Base-by-base conservation (phyloP, 257 asterid genomes). In the Mitragyna speciosa region DNA sequence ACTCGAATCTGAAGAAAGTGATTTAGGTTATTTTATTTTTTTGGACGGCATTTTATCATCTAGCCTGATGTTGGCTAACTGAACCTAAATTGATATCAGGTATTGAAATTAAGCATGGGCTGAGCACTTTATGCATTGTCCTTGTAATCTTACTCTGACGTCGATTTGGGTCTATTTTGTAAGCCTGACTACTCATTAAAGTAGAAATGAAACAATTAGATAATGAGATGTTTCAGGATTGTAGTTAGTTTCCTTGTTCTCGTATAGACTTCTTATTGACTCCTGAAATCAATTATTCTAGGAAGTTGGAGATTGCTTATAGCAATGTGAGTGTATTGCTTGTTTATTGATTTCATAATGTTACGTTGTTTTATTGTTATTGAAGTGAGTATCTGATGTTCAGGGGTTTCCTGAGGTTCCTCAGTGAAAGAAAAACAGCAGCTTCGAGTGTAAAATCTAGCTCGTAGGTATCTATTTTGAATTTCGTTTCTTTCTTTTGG, bases 391-490 rank as follows among this genome's bases (percentile, higher is more conserved):
- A 48, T 80, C 82, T 81, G 64, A 48, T 80, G 54, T 78, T 78
- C 81, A 96, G 99, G 99, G 86, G 95, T 83, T 96, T 96, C 86
- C 79, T 93, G 86, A 94, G 97, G 89, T 94, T 91, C 82, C 97
- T 96, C 73, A 95, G 87, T 81, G 97, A 91, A 82, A 88, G 79
- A 78, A 92, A 88, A 80, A 48, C 85, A 79, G 83, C 84, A 41
- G 77, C 96, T 81, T 84, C 96, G 49, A 87, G 86, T 83, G 87
- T 94, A 67, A 93, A 90, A 88, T 88, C 90, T 89, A 89, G 97
- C 78, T 91, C 96, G 58, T 98, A 96, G 97, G 99, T 93, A 89
- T 59, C 14, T 74, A 39, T 47, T 75, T 36, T 26, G 3, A 5
- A 22, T n/a, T 66, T 70, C n/a, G 75, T 54, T 48, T 72, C 59